Percentiles rank a stretch among this genome's conserved stretches.
Conservation (phyloP, 192 early-diverging fungal species). For the Backusella mclennaniae region DNA sequence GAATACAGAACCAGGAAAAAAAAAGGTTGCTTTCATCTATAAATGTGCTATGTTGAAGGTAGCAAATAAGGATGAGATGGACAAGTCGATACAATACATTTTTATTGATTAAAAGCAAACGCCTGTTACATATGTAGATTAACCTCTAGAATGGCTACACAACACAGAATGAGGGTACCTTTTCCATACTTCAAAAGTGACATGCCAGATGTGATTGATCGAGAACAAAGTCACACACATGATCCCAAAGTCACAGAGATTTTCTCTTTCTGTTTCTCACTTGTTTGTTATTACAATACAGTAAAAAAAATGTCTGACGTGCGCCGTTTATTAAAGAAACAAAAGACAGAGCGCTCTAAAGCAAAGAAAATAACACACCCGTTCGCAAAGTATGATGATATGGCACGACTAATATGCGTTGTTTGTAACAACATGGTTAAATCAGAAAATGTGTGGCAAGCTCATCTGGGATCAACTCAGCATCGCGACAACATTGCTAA, state of each 20-base stretch:
- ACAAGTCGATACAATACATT: too few species aligned
- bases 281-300: background rate
- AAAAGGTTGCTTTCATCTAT: too few species aligned
- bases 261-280: background rate
- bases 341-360: conserved; percentile 20
- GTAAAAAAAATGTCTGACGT: conserved; percentile 17
- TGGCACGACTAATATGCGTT: conserved; percentile 42
- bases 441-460: conserved; percentile 44
- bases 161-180: too few species aligned
- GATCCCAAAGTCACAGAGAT: background rate
- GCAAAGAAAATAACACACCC: conserved; percentile 43
- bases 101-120: too few species aligned
- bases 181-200: too few species aligned
- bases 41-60: too few species aligned
- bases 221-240: background rate
- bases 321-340: conserved; percentile 32
- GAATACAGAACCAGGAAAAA: too few species aligned
- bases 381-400: conserved; percentile 50
- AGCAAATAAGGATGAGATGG: too few species aligned
- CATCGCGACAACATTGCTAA: conserved; percentile 47
- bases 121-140: too few species aligned
- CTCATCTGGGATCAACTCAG: conserved; percentile 41
- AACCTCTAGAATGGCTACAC: too few species aligned
- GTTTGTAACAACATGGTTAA: conserved; percentile 42
- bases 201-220: background rate